Base-by-base conservation (phyloP, 495 filamentous ascomycete genomes). In the Viridothelium virens region DNA sequence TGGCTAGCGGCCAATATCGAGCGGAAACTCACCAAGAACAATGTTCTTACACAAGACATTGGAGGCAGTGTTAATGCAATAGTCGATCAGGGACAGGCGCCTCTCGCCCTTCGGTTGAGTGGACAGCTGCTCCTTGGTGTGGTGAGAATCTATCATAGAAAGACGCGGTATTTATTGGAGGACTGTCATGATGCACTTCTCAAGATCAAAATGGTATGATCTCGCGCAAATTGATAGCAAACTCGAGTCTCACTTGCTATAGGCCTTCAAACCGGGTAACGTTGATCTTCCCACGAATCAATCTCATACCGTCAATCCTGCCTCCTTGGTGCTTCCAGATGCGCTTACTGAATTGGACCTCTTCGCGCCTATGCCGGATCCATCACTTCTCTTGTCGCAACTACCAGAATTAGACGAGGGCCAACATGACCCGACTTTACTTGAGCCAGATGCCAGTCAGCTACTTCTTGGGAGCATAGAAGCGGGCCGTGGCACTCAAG, bases 1-100 rank as follows among this genome's bases (percentile, higher is more conserved):
- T 97, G 94, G 94, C 85, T 97, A 67, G 96, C 93, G 37, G 91
- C 92, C 79, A 97, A 97, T 78, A 79, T 96, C 70, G 93, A 97
- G 84, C 91, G 91, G 83, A 97, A 96, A 77, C 85, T 98, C 50
- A 91, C 92, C 66, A 98, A 97, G 77, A 90, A 88, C 64, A 90
- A 97, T 71, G 91, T 97, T 66, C 75, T 97, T 67, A 89, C 95
- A 73, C 91, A 91, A 46, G 92, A 96, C 72, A 89, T 98, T 70
- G 89, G 92, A 72, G 90, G 89, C 74, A 96, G 92, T 74, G 91
- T 97, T 70, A 88, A 87, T 75, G 91, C 91, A 68, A 98, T 98
- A 77, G 92, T 97, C 63, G 88, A 89, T 62, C 90, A 92, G 67
- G 91, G 91, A 70, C 91, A 96, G 75, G 94, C 93, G 65, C 94